Base-by-base conservation (phyloP, 140 eudicot genomes). In the Ambrosia hybrid region DNA sequence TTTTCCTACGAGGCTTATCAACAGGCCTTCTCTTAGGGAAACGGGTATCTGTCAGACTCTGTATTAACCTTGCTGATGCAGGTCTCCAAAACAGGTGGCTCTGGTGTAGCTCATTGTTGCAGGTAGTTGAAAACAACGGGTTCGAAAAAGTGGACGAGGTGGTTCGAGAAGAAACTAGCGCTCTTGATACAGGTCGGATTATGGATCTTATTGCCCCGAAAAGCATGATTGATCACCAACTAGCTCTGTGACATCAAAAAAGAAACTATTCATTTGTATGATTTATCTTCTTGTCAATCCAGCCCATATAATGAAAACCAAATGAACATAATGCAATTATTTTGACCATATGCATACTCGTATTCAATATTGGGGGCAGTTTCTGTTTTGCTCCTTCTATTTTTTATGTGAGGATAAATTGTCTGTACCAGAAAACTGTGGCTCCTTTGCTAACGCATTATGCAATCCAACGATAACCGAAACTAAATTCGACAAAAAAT, bases 11-110 rank as follows among this genome's bases (percentile, higher is more conserved):
- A 21, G 96, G 82, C 75, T 82, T 87, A 65, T 76, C 82, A 21
- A 76, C 74, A 14, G 95, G 96, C 53, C 88, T 83, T 59, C 97
- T 84, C 71, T 90, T 87, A 0, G 98, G 97, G 45, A 80, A 81
- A 8, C 97, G 89, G 43, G 84, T 79, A 71, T 90, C 97, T 0
- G 96, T 90, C 1, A 93, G 75, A 71, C 91, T 83, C 78, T 85
- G 88, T 57, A 90, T 77, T 17, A 85, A 71, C 64, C 78, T 75
- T 46, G 64, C 53, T 60, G 91, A 71, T 30, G 85, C 76, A 49
- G 82, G 83, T 15, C 76, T 70, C 85, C 84, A 87, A 37, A 85
- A 80, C 60, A 26, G 55, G 61, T 57, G 70, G 68, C 45, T 65
- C 45, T 74, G 72, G 45, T 68, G 80, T 34, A 75, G 41, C 39